Conservation (phyloP, 495 filamentous ascomycete genomes). For the Talaromyces ruber region DNA sequence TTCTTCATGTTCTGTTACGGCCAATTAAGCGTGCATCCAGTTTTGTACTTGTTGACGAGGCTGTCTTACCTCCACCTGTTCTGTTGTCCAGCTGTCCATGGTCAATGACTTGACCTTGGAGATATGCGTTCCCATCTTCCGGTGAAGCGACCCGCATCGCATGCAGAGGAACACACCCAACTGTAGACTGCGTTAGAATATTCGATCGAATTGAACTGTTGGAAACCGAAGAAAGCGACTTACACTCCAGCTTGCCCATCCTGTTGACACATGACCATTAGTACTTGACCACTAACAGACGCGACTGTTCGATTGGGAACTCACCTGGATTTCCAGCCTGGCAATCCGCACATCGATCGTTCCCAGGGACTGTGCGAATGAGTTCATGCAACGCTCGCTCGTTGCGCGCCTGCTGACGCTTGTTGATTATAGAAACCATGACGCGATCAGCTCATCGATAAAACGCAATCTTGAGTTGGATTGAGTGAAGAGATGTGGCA, state of each 20-base stretch:
- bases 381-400: constrained; percentile 87
- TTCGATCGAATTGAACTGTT: background rate
- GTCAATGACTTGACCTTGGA: constrained; percentile 97
- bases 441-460: background rate
- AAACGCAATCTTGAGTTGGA: background rate
- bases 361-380: constrained; percentile 77
- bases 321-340: constrained; percentile 83
- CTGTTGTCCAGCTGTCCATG: constrained; percentile 93
- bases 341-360: constrained; percentile 94
- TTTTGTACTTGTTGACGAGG: background rate
- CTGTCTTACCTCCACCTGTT: constrained; percentile 80
- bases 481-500: background rate
- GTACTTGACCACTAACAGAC: background rate
- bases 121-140: constrained; percentile 94
- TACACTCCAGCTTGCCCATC: constrained; percentile 99
- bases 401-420: constrained; percentile 95
- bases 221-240: constrained; percentile 23
- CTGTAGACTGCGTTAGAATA: constrained; percentile 31
- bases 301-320: constrained; percentile 15
- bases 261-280: constrained; percentile 32
- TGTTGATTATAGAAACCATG: constrained; percentile 59
- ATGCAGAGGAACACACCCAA: constrained; percentile 95
- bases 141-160: constrained; percentile 92
- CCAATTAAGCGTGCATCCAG: background rate
- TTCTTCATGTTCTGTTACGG: constrained; percentile 82